Evolutionary conservation across 225 moss, liverwort and hornwort genomes (phyloP), one percentile per base, ranked within the genome.

Genomic region (Climacium dendroides): DNA sequence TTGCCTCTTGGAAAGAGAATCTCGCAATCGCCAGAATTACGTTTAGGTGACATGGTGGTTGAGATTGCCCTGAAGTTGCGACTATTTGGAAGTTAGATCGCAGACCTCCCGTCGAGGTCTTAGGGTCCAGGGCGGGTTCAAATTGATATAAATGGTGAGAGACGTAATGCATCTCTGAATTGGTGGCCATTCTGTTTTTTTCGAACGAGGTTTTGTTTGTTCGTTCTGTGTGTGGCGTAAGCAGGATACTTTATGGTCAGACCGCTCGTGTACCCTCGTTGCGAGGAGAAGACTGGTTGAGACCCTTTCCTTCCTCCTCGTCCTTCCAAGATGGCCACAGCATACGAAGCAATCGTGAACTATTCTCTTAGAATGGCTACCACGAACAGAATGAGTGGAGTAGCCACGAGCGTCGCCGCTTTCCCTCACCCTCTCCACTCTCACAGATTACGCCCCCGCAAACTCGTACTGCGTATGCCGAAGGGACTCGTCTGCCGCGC

Each of bases 401-500:
- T 41, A 18, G 8, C 66, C 52, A 70, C 61, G 65, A 78, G 83
- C 67, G 55, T 76, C 50, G 59, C 66, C 66, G 65, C 43, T 43
- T 80, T 91, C 26, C 34, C 55, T 54, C 88, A 75, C 22, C 64
- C 83, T 53, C 64, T 85, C 74, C 78, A 75, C 41, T 89, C 74
- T 30, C 53, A 83, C 77, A 83, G 82, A 72, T 75, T 85, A 37
- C 37, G 35, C 37, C 52, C 53, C 15, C 72, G 73, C 48, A 71
- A 74, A 39, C 79, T 79, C 28, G 52, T 75, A 32, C 80, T 63
- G 50, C 80, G 65, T 20, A 70, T 84, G 69, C 77, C 89, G 28
- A 81, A 74, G 86, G 83, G 93, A 26, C 57, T 90, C 64, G 80
- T 89, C 35, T 93, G 92, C 82, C 71, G 85, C 39, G 95, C 92